Evolutionary conservation across 352 stramenopile species (phyloP), one percentile per base, ranked within the genome.

Genomic region (Phytophthora pseudosyringae): DNA sequence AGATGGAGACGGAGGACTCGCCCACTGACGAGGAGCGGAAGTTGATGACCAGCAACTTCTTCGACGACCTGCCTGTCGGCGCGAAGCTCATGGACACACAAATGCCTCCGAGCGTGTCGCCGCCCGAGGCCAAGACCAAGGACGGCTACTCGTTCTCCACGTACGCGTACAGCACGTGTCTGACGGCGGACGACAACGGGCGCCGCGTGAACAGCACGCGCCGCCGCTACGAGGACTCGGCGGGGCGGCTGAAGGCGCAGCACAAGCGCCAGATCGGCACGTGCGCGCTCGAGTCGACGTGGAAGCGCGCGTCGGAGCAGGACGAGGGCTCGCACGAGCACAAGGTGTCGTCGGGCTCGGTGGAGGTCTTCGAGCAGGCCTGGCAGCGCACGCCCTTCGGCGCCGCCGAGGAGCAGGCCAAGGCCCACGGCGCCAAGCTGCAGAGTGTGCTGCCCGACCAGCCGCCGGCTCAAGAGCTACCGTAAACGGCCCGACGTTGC

Each of bases 131-230:
- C 36, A 78, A 78, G 48, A 80, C 78, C 29, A 82, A 80, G 64
- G 69, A 79, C 39, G 71, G 68, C 32, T 81, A 78, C 15, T 59
- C 75, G 21, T 91, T 71, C 69, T 79, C 60, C 50, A 82, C 78
- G 52, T 91, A 93, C 65, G 76, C 82, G 41, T 91, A 89, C 73
- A 90, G 68, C 59, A 82, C 67, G 35, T 89, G 81, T 59, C 67
- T 74, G 51, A 86, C 78, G 5, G 58, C 80, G 26, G 78, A 87
- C 46, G 81, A 89, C 62, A 61, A 75, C 3, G 71, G 70, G 13
- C 56, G 70, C 3, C 62, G 60, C 31, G 69, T 91, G 44, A 71
- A 75, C 53, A 93, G 82, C 58, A 86, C 70, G 38, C 81, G 82
- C 11, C 82, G 80, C 9, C 82, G 81, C 44, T 90, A 88, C 58